phyloP scores from a whole-genome alignment of 2,329 filamentous ascomycete genomes.

The Trichoderma sp. region DNA sequence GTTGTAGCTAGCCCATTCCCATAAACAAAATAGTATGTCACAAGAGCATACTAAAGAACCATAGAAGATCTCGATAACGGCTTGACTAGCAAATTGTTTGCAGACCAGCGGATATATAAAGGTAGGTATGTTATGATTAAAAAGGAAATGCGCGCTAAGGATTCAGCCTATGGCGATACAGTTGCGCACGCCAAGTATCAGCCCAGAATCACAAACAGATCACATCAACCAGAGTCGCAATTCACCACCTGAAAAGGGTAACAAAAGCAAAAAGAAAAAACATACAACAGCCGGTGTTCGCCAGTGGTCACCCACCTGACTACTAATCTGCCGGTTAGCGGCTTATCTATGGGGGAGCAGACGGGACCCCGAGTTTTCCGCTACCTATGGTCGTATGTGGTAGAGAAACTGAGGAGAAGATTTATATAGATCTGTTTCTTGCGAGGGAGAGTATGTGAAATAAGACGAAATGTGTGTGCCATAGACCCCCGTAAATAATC shows the following conservation, averaged over 20 bases:
- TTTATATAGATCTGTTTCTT: too few relatives aligned
- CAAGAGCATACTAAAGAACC: background rate
- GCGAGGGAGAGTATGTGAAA: too few relatives aligned
- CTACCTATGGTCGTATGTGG: background rate
- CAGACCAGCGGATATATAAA: background rate
- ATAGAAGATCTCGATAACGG: background rate
- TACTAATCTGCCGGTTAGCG: background rate
- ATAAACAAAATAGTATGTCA: background rate
- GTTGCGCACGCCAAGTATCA: background rate
- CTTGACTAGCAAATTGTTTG: background rate
- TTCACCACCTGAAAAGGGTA: background rate
- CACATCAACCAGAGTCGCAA: background rate
- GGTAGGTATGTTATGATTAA: background rate
- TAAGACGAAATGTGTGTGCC: too few relatives aligned
- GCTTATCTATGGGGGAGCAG: background rate
- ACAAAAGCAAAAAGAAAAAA: background rate
- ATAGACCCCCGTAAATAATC: too few relatives aligned
- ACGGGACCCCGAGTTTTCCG: background rate
- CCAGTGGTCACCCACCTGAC: background rate
- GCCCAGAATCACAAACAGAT: background rate
- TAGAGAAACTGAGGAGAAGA: too few relatives aligned
- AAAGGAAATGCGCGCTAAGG: background rate
- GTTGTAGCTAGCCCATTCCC: background rate
- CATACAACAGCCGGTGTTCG: background rate
- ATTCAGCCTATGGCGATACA: background rate